Percentiles rank a stretch among this genome's conserved stretches.
These are phyloP conservation scores for Senna tora DNA, from an alignment of 306 rosid species.

Conservation along the genomic window DNA sequence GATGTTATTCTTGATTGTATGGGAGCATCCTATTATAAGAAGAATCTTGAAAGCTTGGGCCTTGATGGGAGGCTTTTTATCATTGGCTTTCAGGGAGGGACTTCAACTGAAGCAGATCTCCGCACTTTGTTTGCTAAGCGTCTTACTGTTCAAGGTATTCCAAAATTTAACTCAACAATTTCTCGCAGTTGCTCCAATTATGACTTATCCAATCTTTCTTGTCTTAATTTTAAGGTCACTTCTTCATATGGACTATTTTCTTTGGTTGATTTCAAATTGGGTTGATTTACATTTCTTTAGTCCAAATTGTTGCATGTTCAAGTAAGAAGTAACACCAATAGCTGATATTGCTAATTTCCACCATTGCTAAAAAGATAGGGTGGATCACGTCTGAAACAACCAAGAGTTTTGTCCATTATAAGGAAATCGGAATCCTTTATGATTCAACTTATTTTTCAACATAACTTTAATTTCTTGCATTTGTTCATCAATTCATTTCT, in stretches of 20 bases:
- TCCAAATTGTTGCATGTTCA: background rate
- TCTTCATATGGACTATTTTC: background rate
- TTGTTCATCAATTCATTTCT: background rate
- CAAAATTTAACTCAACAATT: slow-evolving; percentile 11
- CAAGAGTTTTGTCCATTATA: background rate
- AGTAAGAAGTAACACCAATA: background rate
- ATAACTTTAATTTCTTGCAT: background rate
- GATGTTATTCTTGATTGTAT: slow-evolving; percentile 91
- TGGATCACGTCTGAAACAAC: background rate
- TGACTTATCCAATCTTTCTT: background rate
- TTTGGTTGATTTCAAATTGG: background rate
- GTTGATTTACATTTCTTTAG: slow-evolving; percentile 30
- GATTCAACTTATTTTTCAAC: background rate
- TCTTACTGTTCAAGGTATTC: slow-evolving; percentile 86
- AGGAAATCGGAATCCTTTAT: background rate
- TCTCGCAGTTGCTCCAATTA: background rate
- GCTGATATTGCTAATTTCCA: background rate
- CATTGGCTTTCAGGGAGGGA: slow-evolving; percentile 74
- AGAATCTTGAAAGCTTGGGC: slow-evolving; percentile 80
- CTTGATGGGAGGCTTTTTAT: slow-evolving; percentile 88
- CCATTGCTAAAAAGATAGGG: background rate
- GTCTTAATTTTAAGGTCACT: background rate
- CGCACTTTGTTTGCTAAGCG: slow-evolving; percentile 70
- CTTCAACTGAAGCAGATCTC: slow-evolving; percentile 59
- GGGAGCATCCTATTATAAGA: slow-evolving; percentile 76